Percentiles rank a stretch among this genome's conserved stretches.
Conservation (phyloP, 2,329 filamentous ascomycete genomes). For the Ascomycota sp. region DNA sequence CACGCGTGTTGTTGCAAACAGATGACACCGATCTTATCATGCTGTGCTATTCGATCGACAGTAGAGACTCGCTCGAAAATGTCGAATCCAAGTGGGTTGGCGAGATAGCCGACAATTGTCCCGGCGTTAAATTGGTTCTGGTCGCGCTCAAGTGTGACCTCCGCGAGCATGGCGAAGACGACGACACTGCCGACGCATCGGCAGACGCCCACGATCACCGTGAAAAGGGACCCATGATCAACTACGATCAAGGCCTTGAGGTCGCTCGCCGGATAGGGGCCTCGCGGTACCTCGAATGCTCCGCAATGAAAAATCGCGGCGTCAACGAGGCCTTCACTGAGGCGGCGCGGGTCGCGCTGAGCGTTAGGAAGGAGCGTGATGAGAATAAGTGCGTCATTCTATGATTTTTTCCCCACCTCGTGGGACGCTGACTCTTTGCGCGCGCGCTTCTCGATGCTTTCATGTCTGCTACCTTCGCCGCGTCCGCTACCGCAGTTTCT, state of each 20-base stretch:
- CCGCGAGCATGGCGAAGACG: conserved; percentile 54
- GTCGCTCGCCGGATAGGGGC: conserved; percentile 84
- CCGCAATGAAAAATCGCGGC: conserved; percentile 90
- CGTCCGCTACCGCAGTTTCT: too few species aligned
- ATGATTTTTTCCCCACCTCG: conserved; percentile 13
- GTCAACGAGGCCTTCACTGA: conserved; percentile 98
- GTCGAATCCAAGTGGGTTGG: conserved; percentile 97
- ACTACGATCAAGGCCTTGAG: conserved; percentile 78
- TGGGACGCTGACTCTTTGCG: too few species aligned
- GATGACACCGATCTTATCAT: conserved; percentile 93
- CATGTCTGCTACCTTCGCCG: too few species aligned
- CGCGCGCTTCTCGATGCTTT: too few species aligned
- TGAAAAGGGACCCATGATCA: conserved; percentile 56
- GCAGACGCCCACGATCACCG: conserved; percentile 17
- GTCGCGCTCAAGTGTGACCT: conserved; percentile 95
- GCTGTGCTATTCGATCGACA: conserved; percentile 97
- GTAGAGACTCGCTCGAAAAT: conserved; percentile 90
- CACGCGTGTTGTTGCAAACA: conserved; percentile 5
- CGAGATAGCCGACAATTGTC: conserved; percentile 95
- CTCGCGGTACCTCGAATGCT: conserved; percentile 91
- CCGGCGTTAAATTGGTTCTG: conserved; percentile 81
- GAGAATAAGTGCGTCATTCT: conserved; percentile 40
- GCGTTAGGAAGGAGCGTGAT: conserved; percentile 44
- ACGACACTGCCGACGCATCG: conserved; percentile 37
- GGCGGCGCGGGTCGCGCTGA: conserved; percentile 79